Base-by-base conservation (phyloP, 768 basidiomycete genomes). In the Agaricus subrufescens region DNA sequence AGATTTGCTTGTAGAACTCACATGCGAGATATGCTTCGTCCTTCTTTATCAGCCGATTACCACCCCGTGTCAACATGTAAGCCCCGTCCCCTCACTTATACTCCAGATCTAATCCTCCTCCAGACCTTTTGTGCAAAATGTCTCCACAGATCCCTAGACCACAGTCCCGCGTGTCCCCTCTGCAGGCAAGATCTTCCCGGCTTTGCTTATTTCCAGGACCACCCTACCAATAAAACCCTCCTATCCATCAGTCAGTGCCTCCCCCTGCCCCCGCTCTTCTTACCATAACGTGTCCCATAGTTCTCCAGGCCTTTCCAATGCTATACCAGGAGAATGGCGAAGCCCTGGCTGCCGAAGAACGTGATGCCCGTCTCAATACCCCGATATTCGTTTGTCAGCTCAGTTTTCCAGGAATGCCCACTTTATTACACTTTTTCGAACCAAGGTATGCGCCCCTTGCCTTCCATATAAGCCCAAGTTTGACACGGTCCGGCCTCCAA, bases 101-200 rank as follows among this genome's bases (percentile, higher is more conserved):
- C 54, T 52, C 37, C 46, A 48, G 54, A 14, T 58, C 62, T 57
- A 25, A 61, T 57, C 29, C 31, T 46, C 60, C 60, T 56, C 5
- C 23, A 95, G 91, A 94, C 94, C 0, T 98, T 94, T 72, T 98
- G 96, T 67, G 75, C 83, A 7, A 84, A 82, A 63, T 98, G 96
- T 71, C 81, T 98, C 29, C 88, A 92, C 57, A 86, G 96, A 38
- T 87, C 93, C 3, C 80, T 96, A 59, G 96, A 98, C 69, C 93
- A 98, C 70, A 86, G 80, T 58, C 66, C 74, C 40, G 69, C 81
- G 9, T 98, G 96, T 69, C 96, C 96, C 2, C 73, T 97, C 14
- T 98, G 96, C 71, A 83, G 96, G 48, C 76, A 87, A 58, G 75
- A 78, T 42, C 76, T 97, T 19, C 94, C 94, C 0, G 78, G 78